Evolutionary conservation across 139 green algal species (phyloP), one percentile per base, ranked within the genome.

Genomic region (Asterochloris sp.): DNA sequence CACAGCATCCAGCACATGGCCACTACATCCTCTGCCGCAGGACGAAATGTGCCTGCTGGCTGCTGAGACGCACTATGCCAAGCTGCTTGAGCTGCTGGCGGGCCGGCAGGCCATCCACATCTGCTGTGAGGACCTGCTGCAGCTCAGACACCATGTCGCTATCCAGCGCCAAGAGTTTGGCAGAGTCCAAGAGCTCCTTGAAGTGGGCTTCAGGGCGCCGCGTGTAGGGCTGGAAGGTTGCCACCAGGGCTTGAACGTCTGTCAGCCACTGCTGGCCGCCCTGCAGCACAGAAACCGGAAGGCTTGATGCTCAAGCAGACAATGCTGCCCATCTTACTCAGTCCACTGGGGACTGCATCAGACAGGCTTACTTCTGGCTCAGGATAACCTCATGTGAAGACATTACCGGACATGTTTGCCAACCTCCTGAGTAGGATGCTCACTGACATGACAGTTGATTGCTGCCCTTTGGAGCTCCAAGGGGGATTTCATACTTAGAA

Each of bases 171-270:
- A 87, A 74, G 27, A 88, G 78, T 27, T 26, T 23, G 10, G 38
- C 64, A 1, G 88, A 86, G 14, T 93, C 89, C 29, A 27, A 29
- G 26, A 83, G 84, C 81, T 93, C 87, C 64, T 85, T 83, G 76
- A 93, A 89, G 74, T 93, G 88, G 6, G 89, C 86, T 16, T 69
- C 84, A 16, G 89, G 88, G 6, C 83, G 81, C 13, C 47, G 76
- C 28, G 88, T 91, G 80, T 82, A 90, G 19, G 86, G 83, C 19
- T 76, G 79, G 74, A 92, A 90, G 17, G 87, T 74, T 14, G 80
- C 79, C 12, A 79, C 60, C 67, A 91, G 62, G 12, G 86, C 85
- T 6, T 60, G 66, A 14, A 83, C n/a, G 54, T 92, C 86, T 13
- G 64, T 69, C 13, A 62, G 64, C 24, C 92, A 77, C 54, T 88